Percentiles rank a stretch among this genome's conserved stretches.
Evolutionary conservation across 257 asterid species (phyloP).

Genomic region (Cruciata laevipes): DNA sequence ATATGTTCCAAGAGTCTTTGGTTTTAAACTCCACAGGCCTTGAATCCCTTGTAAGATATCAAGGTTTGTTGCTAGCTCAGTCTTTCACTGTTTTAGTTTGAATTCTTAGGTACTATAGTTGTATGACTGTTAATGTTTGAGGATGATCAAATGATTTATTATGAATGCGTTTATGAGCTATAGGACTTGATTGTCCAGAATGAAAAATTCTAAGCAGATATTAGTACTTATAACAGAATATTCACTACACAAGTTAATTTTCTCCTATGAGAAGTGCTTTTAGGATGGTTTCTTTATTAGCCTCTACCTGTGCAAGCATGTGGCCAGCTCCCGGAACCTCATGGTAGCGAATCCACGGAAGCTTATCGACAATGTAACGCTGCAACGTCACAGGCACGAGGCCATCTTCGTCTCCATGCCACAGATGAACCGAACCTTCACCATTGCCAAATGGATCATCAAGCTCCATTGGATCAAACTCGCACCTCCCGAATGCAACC

Average conservation of each 20-base stretch:
- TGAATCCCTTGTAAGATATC: no score
- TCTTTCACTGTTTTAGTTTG: no score
- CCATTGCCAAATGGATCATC: slow-evolving; percentile 35
- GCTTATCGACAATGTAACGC: slow-evolving; percentile 43
- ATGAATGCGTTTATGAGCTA: no score
- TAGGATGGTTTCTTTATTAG: slow-evolving; percentile 32
- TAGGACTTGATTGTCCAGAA: neutral
- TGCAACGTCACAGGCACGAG: slow-evolving; percentile 60
- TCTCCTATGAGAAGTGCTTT: slow-evolving; percentile 30
- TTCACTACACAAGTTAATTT: neutral
- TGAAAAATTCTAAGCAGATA: neutral
- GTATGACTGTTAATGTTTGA: no score
- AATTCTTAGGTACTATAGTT: no score
- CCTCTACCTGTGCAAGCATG: slow-evolving; percentile 20
- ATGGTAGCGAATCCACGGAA: slow-evolving; percentile 58
- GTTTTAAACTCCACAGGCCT: no score
- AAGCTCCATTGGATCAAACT: slow-evolving; percentile 61
- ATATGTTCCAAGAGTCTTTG: no score
- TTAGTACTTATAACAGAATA: no score
- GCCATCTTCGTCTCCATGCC: slow-evolving; percentile 77
- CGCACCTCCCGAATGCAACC: slow-evolving; percentile 62
- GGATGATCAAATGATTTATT: no score
- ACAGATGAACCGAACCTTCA: slow-evolving; percentile 53
- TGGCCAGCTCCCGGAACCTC: slow-evolving; percentile 32
- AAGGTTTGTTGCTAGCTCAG: no score